phyloP scores from a whole-genome alignment of 768 basidiomycete genomes.

The Lyophyllum atratum region DNA sequence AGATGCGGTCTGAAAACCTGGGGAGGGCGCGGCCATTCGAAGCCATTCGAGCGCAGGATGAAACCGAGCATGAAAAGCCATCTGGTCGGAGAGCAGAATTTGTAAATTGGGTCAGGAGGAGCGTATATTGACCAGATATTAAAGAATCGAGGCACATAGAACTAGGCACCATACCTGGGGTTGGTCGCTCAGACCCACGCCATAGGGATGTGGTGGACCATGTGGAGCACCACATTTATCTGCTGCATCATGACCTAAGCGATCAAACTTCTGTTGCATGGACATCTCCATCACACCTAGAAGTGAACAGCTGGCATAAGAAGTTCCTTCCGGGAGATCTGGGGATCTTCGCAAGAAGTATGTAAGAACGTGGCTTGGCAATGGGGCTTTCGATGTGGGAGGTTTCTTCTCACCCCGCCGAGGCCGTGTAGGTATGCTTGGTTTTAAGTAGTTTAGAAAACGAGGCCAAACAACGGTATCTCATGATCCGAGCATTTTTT shows the following conservation, averaged over 20 bases:
- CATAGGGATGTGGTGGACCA: background rate
- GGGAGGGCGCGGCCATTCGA: conserved; percentile 38
- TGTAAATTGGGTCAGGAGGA: conserved; percentile 4
- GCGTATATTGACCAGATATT: conserved; percentile 5
- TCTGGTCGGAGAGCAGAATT: background rate
- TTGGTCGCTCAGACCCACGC: background rate
- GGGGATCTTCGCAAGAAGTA: background rate
- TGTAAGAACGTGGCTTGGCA: too few species aligned
- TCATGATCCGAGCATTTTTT: background rate
- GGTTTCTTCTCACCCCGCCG: too few species aligned
- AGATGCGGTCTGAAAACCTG: conserved; percentile 52
- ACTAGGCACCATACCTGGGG: background rate
- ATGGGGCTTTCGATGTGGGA: too few species aligned
- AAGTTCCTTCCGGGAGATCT: background rate
- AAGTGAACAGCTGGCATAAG: background rate
- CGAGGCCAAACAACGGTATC: background rate
- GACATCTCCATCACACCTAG: background rate
- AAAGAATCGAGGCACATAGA: background rate
- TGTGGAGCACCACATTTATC: background rate
- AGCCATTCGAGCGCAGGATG: conserved; percentile 34
- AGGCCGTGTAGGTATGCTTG: background rate
- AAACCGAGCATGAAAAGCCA: background rate
- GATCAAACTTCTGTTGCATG: background rate
- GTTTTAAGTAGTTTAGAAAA: background rate
- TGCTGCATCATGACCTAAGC: background rate